Percentiles rank a stretch among this genome's conserved stretches.
Conservation (phyloP, 345 rosid species). For the Excoecaria cochinchinensis region DNA sequence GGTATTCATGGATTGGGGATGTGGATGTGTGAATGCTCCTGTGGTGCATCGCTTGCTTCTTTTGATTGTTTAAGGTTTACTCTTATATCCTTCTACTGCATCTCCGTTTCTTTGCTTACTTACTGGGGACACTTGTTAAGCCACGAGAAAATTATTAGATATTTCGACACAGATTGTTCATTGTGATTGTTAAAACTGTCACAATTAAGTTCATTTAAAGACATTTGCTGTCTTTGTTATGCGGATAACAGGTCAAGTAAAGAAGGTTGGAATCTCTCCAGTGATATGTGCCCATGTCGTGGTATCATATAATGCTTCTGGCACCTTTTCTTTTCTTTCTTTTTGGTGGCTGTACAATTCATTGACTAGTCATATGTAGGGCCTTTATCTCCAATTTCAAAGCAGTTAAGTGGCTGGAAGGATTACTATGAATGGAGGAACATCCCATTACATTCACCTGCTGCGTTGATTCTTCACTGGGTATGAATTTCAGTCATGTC, state of each 20-base stretch:
- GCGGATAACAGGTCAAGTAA: slow-evolving; percentile 39
- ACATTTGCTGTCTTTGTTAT: not conserved
- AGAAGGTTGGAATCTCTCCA: slow-evolving; percentile 61
- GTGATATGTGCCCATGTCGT: slow-evolving; percentile 64
- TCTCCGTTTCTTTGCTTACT: not conserved
- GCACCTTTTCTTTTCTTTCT: not conserved
- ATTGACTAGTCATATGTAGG: slow-evolving; percentile 39
- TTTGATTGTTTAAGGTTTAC: slow-evolving; percentile 41
- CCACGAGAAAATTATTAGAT: not conserved
- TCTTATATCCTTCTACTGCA: not conserved
- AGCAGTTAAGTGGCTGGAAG: slow-evolving; percentile 48
- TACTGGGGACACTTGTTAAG: not conserved
- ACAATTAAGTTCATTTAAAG: not conserved
- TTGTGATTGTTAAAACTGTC: not conserved
- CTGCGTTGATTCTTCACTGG: slow-evolving; percentile 89
- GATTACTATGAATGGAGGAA: slow-evolving; percentile 81
- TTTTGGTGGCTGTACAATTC: slow-evolving; percentile 9
- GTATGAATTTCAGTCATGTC: slow-evolving; percentile 38
- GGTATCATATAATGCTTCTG: slow-evolving; percentile 41
- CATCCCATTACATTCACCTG: slow-evolving; percentile 76
- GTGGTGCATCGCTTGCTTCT: slow-evolving; percentile 34
- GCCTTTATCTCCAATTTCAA: slow-evolving; percentile 42
- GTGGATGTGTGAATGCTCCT: slow-evolving; percentile 77
- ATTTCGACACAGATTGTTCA: not conserved
- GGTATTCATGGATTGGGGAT: slow-evolving; percentile 61